These are phyloP conservation scores for Pestalotiopsis fici DNA, from an alignment of 2,329 filamentous ascomycete species.

Conservation along the genomic window DNA sequence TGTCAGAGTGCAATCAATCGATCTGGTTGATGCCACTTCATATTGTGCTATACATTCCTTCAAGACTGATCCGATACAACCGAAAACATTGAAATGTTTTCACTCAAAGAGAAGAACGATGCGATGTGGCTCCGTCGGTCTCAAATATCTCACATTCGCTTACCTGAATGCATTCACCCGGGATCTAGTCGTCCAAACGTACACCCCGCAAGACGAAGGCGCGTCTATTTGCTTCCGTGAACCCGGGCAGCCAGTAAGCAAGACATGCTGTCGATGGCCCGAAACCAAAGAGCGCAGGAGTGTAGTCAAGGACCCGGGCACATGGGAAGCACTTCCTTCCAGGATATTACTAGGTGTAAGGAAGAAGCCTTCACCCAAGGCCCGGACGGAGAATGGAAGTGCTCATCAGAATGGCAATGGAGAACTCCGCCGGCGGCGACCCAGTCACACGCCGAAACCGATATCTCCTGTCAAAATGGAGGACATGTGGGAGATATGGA, in stretches of 20 bases:
- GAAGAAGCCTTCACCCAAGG: constrained; percentile 33
- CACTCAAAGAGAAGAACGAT: constrained; percentile 54
- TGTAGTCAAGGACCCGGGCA: constrained; percentile 61
- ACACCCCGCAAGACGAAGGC: constrained; percentile 52
- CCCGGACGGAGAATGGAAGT: constrained; percentile 17
- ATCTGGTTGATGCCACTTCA: constrained; percentile 61
- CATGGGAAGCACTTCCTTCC: constrained; percentile 63
- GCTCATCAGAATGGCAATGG: constrained; percentile 14
- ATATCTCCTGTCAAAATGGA: constrained; percentile 10
- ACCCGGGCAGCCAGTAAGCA: constrained; percentile 36
- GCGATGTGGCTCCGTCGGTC: constrained; percentile 54
- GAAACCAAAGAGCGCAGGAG: constrained; percentile 53
- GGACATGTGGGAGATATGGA: constrained; percentile 57
- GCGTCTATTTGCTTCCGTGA: constrained; percentile 60
- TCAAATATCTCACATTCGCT: constrained; percentile 64
- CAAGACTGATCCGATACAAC: constrained; percentile 56
- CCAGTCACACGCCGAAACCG: constrained; percentile 10
- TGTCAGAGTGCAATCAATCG: constrained; percentile 55
- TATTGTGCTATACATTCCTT: constrained; percentile 64
- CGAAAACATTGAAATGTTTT: constrained; percentile 61
- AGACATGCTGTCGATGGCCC: constrained; percentile 51
- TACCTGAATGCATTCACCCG: constrained; percentile 62
- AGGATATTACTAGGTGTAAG: constrained; percentile 67
- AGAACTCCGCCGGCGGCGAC: constrained; percentile 30
- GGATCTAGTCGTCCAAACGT: constrained; percentile 67